Conservation (phyloP, 257 asterid genomes). For the Anisodus tanguticus region DNA sequence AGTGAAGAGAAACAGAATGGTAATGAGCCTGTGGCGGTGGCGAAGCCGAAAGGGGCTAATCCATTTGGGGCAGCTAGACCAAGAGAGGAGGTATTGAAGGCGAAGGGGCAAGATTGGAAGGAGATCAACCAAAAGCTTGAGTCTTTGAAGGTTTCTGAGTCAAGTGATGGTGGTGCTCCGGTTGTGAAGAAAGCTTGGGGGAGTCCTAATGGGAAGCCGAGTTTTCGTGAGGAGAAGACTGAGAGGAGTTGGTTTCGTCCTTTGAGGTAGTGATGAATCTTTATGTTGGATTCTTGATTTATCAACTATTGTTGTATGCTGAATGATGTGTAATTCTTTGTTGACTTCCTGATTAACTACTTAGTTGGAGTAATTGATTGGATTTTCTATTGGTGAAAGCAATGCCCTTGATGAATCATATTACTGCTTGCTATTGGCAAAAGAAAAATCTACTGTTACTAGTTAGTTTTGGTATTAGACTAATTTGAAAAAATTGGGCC, state of each 20-base stretch:
- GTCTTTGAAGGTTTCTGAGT: slow-evolving; percentile 47
- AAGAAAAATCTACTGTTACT: background rate
- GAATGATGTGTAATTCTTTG: background rate
- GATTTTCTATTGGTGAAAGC: background rate
- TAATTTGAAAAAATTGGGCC: background rate
- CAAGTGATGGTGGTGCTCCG: slow-evolving; percentile 40
- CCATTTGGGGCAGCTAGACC: slow-evolving; percentile 97
- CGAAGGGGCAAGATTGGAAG: slow-evolving; percentile 91
- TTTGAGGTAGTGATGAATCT: slow-evolving; percentile 54
- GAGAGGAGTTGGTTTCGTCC: slow-evolving; percentile 73
- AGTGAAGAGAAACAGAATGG: slow-evolving; percentile 43
- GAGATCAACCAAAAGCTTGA: slow-evolving; percentile 83
- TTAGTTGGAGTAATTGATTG: background rate
- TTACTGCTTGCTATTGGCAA: background rate
- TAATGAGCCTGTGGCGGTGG: slow-evolving; percentile 32
- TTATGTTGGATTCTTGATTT: slow-evolving; percentile 32
- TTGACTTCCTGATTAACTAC: background rate
- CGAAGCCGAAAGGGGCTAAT: slow-evolving; percentile 67
- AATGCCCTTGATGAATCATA: background rate
- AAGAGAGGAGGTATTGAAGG: slow-evolving; percentile 96
- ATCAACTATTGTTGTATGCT: background rate
- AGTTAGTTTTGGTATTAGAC: background rate
- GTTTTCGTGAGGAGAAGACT: slow-evolving; percentile 48
- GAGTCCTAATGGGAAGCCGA: slow-evolving; percentile 63
- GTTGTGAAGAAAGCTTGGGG: slow-evolving; percentile 60